Base-by-base conservation (phyloP, 2,329 filamentous ascomycete genomes). In the Fusarium torreyae region DNA sequence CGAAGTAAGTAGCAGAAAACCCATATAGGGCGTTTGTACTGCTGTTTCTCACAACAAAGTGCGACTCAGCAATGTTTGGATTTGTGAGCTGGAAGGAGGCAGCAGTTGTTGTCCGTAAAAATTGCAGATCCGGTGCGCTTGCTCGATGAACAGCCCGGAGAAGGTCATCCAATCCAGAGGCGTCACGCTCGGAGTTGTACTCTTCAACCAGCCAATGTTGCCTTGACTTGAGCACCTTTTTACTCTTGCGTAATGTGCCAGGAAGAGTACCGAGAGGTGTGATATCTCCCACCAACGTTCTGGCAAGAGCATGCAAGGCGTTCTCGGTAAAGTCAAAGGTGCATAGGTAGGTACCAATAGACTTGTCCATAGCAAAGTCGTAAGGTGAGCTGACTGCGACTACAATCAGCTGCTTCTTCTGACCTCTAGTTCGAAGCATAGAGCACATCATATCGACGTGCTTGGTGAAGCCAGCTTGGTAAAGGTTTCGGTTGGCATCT, bases 301-400 rank as follows among this genome's bases (percentile, higher is more conserved):
- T 90, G 18, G 97, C 93, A 6, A 97, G 83, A 2, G 94, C 93
- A 64, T 92, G 90, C 82, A 98, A 88, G 18, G 95, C 94, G 9
- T 92, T 95, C 74, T 98, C 95, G 1, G 95, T 98, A 75, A 97
- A 98, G 81, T 98, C 94, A 78, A 97, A 98, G 0, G 94, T 97
- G 82, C 95, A 98, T 40, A 98, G 87, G 74, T 98, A 98, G 1
- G 94, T 97, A 7, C 93, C 92, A 40, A 98, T 95, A 1, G 90
- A 90, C 69, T 92, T 91, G 75, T 98, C 95, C 87, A 95, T 94
- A 44, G 94, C 94, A 77, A 98, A 98, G 78, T 98, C 95, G 78
- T 98, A 98, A 0, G 95, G 95, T 1, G 94, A 98, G 80, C 94
- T 97, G 71, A 97, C 94, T 1, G 95, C 92, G 9, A 98, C 92